These are phyloP conservation scores for Fragosphaeria purpurea DNA, from an alignment of 2,329 filamentous ascomycete species.

Conservation along the genomic window DNA sequence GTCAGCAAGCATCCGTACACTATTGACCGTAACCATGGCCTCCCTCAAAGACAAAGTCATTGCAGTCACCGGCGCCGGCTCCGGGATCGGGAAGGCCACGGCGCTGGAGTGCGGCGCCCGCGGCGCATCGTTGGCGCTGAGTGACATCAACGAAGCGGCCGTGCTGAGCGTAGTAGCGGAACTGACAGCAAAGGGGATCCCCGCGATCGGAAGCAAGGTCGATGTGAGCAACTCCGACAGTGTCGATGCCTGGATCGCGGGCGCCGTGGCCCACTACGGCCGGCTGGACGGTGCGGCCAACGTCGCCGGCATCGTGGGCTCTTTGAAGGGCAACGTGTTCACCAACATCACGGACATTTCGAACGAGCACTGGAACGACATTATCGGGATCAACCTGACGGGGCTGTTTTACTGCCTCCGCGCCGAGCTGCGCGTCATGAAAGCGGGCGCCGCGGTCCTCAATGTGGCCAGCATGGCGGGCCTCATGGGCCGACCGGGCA, in stretches of 20 bases:
- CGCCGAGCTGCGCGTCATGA: constrained; percentile 15
- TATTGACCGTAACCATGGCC: neutral
- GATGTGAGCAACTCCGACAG: constrained; percentile 15
- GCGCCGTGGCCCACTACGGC: constrained; percentile 36
- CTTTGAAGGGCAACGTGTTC: constrained; percentile 24
- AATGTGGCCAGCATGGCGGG: constrained; percentile 10
- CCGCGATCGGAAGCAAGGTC: neutral
- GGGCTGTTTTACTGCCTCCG: constrained; percentile 41
- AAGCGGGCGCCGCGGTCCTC: constrained; percentile 20
- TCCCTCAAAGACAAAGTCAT: constrained; percentile 3
- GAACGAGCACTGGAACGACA: constrained; percentile 38
- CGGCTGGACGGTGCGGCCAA: constrained; percentile 46
- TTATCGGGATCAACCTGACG: constrained; percentile 38
- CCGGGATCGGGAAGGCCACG: constrained; percentile 36
- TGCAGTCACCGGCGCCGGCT: constrained; percentile 18
- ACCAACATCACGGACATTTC: constrained; percentile 30
- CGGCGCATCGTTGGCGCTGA: constrained; percentile 33
- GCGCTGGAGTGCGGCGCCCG: constrained; percentile 28
- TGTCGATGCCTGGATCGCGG: constrained; percentile 41
- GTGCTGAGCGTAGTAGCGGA: constrained; percentile 15
- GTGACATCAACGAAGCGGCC: constrained; percentile 28
- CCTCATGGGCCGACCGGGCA: constrained; percentile 22
- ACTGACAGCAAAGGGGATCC: neutral
- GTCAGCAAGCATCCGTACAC: too few relatives aligned
- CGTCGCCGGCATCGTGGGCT: constrained; percentile 38